These are phyloP conservation scores for Aspergillus persii DNA, from an alignment of 2,329 filamentous ascomycete species.

Conservation along the genomic window DNA sequence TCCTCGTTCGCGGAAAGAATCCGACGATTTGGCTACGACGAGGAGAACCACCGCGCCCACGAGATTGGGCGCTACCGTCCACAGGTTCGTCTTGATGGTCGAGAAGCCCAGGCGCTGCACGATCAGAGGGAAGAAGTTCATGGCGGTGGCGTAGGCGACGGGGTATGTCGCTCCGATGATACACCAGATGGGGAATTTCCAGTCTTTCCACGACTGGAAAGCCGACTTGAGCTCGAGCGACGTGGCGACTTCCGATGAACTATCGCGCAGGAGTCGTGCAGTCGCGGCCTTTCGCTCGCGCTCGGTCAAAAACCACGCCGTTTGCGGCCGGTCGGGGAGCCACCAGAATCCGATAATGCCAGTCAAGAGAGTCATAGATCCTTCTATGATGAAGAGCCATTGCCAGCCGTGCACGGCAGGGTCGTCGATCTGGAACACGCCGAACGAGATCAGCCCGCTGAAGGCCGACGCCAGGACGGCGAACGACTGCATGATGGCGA, in stretches of 20 bases:
- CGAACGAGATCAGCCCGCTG: conserved; percentile 41
- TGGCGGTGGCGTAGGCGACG: conserved; percentile 46
- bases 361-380: conserved; percentile 33
- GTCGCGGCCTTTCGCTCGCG: conserved; percentile 41
- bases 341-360: conserved; percentile 32
- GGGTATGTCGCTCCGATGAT: conserved; percentile 50
- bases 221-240: conserved; percentile 41
- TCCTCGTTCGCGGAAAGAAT: conserved; percentile 46
- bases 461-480: conserved; percentile 43
- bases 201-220: conserved; percentile 44
- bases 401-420: conserved; percentile 48
- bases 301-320: conserved; percentile 40
- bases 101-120: conserved; percentile 46
- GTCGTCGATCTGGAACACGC: conserved; percentile 50
- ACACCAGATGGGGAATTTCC: conserved; percentile 46
- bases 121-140: conserved; percentile 51
- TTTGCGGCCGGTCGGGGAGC: conserved; percentile 32
- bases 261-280: conserved; percentile 47
- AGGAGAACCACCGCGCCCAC: conserved; percentile 49
- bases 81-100: conserved; percentile 49
- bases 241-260: conserved; percentile 38
- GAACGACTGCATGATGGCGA: conserved; percentile 46
- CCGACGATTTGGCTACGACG: conserved; percentile 44
- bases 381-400: conserved; percentile 47
- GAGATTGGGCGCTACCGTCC: conserved; percentile 50